Evolutionary conservation across 352 stramenopile species (phyloP), one percentile per base, ranked within the genome.

Genomic region (Achlya hypogyna): DNA sequence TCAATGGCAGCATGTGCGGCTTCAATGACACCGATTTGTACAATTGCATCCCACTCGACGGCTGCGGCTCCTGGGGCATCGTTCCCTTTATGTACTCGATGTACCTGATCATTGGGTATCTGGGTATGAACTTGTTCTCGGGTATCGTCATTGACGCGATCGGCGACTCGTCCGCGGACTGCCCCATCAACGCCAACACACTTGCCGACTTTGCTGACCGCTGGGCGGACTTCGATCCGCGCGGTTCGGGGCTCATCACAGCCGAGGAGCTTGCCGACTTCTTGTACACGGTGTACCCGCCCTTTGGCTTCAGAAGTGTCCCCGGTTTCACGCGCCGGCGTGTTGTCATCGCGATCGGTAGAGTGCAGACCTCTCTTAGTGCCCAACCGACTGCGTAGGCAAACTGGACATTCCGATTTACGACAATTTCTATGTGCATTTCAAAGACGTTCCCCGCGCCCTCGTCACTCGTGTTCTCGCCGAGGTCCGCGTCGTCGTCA

Each of bases 121-220:
- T 98, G n/a, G 89, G 97, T 75, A 80, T 98, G 28, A 98, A 98
- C 65, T 73, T 98, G 51, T 97, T 96, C 51, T 96, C 98, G 29
- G 92, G 87, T 32, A 86, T 98, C 32, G 96, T 98, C 56, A 81
- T 98, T 12, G 89, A 98, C 54, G 86, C 87, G 49, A 98, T 98
- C 75, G 92, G 78, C 14, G 73, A 78, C 43, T 91, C 82, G 88
- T 97, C 43, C 83, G 96, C 43, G 91, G 96, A 27, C 81, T 92
- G 3, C 77, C 91, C 38, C 84, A 96, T 73, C 81, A 93, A 45
- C 82, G 47, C 81, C 0, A 78, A 93, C 28, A 76, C 97, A 62
- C 74, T 98, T 5, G 78, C 93, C 27, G 79, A 93, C 43, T 97
- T 98, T 70, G 80, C 89, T 49, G 79, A 71, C 32, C 89, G 90